Evolutionary conservation across 371 early-diverging fungal species (phyloP).

Genomic region (Rhizopus sp.): DNA sequence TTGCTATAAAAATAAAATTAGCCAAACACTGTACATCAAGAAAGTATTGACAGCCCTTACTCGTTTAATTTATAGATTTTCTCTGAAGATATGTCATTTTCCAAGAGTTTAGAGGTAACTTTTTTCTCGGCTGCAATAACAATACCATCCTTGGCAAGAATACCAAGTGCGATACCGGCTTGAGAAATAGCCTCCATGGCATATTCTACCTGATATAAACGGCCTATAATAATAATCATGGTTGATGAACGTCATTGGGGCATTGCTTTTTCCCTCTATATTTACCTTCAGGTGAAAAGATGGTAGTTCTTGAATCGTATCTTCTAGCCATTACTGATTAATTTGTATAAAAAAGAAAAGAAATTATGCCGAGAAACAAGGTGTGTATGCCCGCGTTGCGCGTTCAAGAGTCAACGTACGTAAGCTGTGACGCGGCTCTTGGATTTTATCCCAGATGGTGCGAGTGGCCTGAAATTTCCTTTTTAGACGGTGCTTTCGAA

Average conservation of each 20-base stretch:
- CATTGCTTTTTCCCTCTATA: not conserved
- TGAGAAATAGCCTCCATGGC: slow-evolving; percentile 99
- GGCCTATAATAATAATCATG: slow-evolving; percentile 64
- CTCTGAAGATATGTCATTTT: slow-evolving; percentile 82
- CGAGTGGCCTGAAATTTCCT: too few species aligned
- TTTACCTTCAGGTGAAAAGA: slow-evolving; percentile 97
- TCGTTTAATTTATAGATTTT: slow-evolving; percentile 97
- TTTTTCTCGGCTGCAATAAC: slow-evolving; percentile 98
- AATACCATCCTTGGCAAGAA: slow-evolving; percentile 92
- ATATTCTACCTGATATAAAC: slow-evolving; percentile 99
- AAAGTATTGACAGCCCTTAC: slow-evolving; percentile 47
- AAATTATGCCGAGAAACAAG: too few species aligned
- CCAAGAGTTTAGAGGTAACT: slow-evolving; percentile 90
- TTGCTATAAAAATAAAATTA: slow-evolving; percentile 53
- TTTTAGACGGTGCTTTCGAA: too few species aligned
- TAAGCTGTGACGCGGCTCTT: too few species aligned
- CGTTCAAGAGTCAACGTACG: too few species aligned
- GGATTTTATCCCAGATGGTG: too few species aligned
- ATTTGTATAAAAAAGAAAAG: too few species aligned
- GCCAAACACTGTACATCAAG: not conserved
- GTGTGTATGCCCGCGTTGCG: too few species aligned
- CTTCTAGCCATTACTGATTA: slow-evolving; percentile 78
- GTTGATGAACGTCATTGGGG: too few species aligned
- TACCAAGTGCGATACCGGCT: slow-evolving; percentile 96
- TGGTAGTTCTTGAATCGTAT: slow-evolving; percentile 98